A percentile compares a stretch with the other conserved stretches of the same genome.
Evolutionary conservation across 305 asterid genomes (phyloP).

Genomic region (Solanum aculeatissimum): DNA sequence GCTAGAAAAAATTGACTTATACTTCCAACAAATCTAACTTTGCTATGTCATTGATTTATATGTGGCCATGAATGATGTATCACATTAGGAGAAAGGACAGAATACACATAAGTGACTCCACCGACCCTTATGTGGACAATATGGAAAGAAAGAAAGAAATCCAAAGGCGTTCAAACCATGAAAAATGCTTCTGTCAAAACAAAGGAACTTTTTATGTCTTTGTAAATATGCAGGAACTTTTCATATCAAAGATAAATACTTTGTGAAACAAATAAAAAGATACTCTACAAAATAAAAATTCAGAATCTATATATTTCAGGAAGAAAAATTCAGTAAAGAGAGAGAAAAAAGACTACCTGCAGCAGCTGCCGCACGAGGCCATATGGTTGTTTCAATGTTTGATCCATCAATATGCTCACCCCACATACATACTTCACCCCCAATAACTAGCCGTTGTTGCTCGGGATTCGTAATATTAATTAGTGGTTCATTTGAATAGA

Average conservation of each 20-base stretch:
- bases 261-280: neutral
- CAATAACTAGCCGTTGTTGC: constrained; percentile 63
- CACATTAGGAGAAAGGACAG: neutral
- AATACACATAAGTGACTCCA: neutral
- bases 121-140: neutral
- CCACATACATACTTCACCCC: constrained; percentile 97
- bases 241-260: neutral
- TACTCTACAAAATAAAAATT: neutral
- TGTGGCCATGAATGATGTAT: neutral
- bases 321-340: neutral
- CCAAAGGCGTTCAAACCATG: neutral
- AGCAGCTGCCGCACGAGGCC: constrained; percentile 99
- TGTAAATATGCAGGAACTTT: neutral
- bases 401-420: constrained; percentile 78
- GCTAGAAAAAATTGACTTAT: neutral
- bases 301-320: neutral
- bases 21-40: neutral
- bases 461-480: constrained; percentile 54
- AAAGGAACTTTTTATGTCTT: neutral
- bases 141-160: neutral
- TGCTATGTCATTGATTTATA: neutral
- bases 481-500: constrained; percentile 87
- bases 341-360: constrained; percentile 43
- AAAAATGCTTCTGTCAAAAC: neutral
- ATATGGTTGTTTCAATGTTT: constrained; percentile 76